A percentile compares a stretch with the other conserved stretches of the same genome.
These are phyloP conservation scores for Phialophora verrucosa DNA, from an alignment of 2,329 filamentous ascomycete genomes.

Conservation along the genomic window DNA sequence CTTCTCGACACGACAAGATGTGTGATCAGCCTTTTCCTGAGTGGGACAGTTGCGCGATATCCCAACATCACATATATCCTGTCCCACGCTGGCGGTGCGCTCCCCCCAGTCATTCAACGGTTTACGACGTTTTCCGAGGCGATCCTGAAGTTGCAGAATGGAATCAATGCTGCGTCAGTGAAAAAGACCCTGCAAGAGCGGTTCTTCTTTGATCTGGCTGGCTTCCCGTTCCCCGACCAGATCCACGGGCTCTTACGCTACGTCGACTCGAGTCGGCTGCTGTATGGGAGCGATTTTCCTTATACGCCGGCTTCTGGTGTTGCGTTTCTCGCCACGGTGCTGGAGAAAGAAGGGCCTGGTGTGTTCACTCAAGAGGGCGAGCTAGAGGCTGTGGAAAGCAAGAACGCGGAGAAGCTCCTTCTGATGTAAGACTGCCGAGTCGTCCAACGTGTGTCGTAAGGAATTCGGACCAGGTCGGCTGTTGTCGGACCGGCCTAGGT, in stretches of 20 bases:
- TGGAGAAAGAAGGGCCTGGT: conserved; percentile 11
- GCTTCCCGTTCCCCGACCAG: conserved; percentile 20
- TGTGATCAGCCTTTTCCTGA: conserved; percentile 55
- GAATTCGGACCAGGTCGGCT: neutral
- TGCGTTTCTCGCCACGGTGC: neutral
- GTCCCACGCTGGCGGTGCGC: conserved; percentile 54
- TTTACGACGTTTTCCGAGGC: neutral
- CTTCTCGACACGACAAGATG: conserved; percentile 59
- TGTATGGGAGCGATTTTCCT: conserved; percentile 26
- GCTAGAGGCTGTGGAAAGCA: conserved; percentile 4
- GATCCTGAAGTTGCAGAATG: conserved; percentile 13
- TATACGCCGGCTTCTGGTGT: conserved; percentile 13
- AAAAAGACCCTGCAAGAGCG: conserved; percentile 12
- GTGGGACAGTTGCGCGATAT: conserved; percentile 52
- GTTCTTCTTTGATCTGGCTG: conserved; percentile 26
- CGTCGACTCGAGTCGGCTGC: conserved; percentile 12
- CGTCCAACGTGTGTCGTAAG: neutral
- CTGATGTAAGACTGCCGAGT: neutral
- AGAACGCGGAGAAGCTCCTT: conserved; percentile 19
- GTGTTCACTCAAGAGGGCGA: conserved; percentile 10
- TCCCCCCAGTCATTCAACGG: conserved; percentile 42
- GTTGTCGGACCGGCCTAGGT: neutral
- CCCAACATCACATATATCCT: conserved; percentile 56
- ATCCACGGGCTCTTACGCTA: conserved; percentile 10
- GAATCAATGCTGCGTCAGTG: conserved; percentile 13